Conservation (phyloP, 164 flowering plant genomes). For the Cinnamomum chago region DNA sequence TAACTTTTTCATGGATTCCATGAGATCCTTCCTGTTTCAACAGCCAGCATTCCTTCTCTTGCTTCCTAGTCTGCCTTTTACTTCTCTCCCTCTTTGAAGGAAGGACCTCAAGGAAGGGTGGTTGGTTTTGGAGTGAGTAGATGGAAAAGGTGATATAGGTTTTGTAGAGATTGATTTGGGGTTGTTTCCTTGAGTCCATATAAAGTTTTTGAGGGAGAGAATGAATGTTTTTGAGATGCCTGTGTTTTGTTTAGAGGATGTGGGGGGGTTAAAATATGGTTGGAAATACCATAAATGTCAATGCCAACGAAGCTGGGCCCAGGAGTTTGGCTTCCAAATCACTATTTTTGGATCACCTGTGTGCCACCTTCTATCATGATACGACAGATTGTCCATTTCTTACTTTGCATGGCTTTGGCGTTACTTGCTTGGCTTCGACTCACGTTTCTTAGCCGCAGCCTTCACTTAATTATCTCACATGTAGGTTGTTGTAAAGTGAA, state of each 20-base stretch:
- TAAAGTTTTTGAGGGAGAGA: background rate
- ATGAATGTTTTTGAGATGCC: slow-evolving; percentile 2
- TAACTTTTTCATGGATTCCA: background rate
- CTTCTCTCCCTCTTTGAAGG: background rate
- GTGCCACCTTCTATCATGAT: background rate
- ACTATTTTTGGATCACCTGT: slow-evolving; percentile 8
- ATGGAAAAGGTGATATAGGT: background rate
- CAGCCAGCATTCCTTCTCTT: slow-evolving; percentile 1
- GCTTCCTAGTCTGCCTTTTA: background rate
- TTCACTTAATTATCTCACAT: background rate
- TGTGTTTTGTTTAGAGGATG: background rate
- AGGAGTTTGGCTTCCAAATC: slow-evolving; percentile 25
- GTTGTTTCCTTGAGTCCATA: background rate
- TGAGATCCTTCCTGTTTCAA: background rate
- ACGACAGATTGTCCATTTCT: background rate
- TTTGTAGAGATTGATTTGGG: background rate
- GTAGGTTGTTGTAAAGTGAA: background rate
- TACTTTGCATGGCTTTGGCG: background rate
- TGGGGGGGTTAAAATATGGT: slow-evolving; percentile 30
- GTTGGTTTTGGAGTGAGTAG: background rate
- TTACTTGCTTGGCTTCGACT: background rate
- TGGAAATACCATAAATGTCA: slow-evolving; percentile 37
- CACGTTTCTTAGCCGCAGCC: too few species aligned
- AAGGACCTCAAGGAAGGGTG: background rate
- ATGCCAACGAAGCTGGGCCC: slow-evolving; percentile 48